Conservation (phyloP, 768 basidiomycete species). For the Mycena haematopus region DNA sequence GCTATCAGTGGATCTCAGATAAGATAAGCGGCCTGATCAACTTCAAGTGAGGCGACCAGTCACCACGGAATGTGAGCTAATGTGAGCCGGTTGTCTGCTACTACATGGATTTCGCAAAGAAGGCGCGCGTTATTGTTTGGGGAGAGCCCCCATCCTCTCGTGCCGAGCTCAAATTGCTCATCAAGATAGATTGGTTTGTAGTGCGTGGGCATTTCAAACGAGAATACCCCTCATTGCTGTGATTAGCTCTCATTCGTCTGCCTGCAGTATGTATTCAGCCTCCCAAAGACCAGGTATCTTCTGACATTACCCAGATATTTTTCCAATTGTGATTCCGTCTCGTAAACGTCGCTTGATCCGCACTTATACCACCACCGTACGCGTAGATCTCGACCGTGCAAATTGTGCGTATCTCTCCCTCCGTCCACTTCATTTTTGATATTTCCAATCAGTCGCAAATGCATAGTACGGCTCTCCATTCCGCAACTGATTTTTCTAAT, state of each 20-base stretch:
- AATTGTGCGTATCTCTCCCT: conserved; percentile 40
- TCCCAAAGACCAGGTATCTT: not conserved
- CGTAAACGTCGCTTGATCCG: not conserved
- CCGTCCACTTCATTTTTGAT: not conserved
- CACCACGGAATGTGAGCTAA: no score
- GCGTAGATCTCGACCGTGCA: conserved; percentile 68
- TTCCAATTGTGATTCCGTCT: conserved; percentile 15
- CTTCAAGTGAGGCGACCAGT: no score
- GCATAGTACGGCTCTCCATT: conserved; percentile 48
- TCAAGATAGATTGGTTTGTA: conserved; percentile 73
- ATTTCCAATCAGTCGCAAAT: conserved; percentile 49
- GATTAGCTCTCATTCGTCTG: conserved; percentile 54
- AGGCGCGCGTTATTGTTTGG: conserved; percentile 17
- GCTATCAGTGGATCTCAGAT: not conserved
- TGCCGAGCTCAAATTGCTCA: conserved; percentile 56
- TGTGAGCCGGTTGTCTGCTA: not conserved
- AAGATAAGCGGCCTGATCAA: not conserved
- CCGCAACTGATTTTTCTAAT: not conserved
- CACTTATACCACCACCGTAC: not conserved
- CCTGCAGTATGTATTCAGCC: conserved; percentile 18
- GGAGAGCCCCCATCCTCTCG: conserved; percentile 40
- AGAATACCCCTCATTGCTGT: not conserved
- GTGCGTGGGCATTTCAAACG: not conserved
- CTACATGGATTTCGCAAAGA: conserved; percentile 8
- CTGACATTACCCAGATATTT: conserved; percentile 19